Evolutionary conservation across 768 basidiomycete genomes (phyloP), one percentile per base, ranked within the genome.

Genomic region (Rhizopogon vesiculosus): DNA sequence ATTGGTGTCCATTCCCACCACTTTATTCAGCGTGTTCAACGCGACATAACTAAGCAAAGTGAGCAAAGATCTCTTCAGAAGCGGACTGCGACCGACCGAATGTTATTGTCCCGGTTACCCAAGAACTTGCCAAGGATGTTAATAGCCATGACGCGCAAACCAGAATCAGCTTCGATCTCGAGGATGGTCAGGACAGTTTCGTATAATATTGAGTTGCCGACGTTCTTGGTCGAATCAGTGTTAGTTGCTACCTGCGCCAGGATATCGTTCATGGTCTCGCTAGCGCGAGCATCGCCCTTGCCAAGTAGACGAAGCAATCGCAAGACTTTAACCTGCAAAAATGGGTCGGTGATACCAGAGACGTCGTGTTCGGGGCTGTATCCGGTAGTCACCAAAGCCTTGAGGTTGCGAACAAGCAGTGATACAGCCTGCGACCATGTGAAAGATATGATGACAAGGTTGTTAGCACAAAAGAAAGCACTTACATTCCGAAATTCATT

Each of bases 361-460:
- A 99, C 97, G 62, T 99, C 97, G 65, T 98, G 97, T 69, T 98
- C 97, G 22, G 97, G 95, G 63, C 93, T 96, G 72, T 97, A 98
- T 8, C 96, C 96, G 3, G 95, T 97, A 0, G 96, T 94, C 42
- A 91, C 92, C 56, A 98, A 76, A 1, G 93, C 89, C 69, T 98
- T 98, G 61, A 99, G 79, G 64, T 97, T 93, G 59, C 93, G 87
- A 52, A 98, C 96, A 25, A 99, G 87, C 9, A 95, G 75, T 2
- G 93, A 91, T 3, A 98, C 94, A 45, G 90, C 91, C 93, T 96
- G 56, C 16, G 51, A 56, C 25, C 19, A 4, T 53, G 54, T n/a
- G 42, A 53, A 38, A 59, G 39, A 65, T 56, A 42, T 35, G 13
- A 35, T 35, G 33, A 48, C 8, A 31, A 41, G 45, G 29, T 42